Percentiles rank a stretch among this genome's conserved stretches.
Evolutionary conservation across 805 yeast species (phyloP).

Genomic region (Jamesozyma rosinii): DNA sequence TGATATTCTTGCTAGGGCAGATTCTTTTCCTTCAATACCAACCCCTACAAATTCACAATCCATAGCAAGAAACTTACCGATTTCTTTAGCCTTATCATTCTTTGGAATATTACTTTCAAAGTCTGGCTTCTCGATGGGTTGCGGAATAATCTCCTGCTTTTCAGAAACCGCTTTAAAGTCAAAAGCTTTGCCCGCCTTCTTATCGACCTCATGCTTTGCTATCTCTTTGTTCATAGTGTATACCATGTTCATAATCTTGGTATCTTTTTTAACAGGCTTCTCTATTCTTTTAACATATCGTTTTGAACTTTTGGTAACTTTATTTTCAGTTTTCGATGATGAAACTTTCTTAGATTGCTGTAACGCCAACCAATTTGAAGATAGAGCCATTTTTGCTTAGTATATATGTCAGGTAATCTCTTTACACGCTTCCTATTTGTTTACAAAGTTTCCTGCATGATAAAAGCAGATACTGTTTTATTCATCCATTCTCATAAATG

Average conservation of each 20-base stretch:
- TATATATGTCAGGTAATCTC: too few relatives aligned
- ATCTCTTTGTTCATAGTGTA: constrained; percentile 27
- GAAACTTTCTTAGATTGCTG: constrained; percentile 13
- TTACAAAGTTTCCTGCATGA: too few relatives aligned
- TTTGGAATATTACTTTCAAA: constrained; percentile 1
- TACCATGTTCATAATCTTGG: constrained; percentile 27
- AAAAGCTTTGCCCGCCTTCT: constrained; percentile 17
- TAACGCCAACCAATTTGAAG: constrained; percentile 31
- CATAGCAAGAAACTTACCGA: constrained; percentile 70
- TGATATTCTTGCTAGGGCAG: constrained; percentile 79
- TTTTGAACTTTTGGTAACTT: not conserved
- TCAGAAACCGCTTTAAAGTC: constrained; percentile 9
- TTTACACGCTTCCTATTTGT: too few relatives aligned
- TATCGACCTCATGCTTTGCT: constrained; percentile 15
- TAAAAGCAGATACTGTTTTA: too few relatives aligned
- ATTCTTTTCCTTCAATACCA: constrained; percentile 59
- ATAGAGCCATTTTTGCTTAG: constrained; percentile 29
- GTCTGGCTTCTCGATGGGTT: not conserved
- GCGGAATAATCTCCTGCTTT: not conserved
- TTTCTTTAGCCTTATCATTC: constrained; percentile 31
- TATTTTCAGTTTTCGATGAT: constrained; percentile 10
- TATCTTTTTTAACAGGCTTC: constrained; percentile 5
- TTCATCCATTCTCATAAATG: too few relatives aligned
- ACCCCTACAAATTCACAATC: constrained; percentile 95
- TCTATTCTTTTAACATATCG: not conserved